Evolutionary conservation across 2,329 filamentous ascomycete species (phyloP), one percentile per base, ranked within the genome.

Genomic region (Blastomyces emzantsi): DNA sequence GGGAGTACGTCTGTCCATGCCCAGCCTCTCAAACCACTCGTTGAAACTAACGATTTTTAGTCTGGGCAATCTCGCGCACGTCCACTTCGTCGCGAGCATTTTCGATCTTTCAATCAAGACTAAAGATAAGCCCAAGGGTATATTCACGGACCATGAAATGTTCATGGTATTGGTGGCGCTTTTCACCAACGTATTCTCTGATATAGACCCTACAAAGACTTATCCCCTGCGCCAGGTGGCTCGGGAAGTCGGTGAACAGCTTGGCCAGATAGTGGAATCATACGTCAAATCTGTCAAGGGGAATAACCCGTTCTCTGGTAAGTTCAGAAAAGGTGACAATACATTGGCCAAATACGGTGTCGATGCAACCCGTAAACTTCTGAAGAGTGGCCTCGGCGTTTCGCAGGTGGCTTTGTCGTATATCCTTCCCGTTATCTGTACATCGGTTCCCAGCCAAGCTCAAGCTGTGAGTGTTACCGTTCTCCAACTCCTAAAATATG

Each of bases 381-480:
- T 86, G 30, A 87, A 88, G 69, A 78, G 79, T 13, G 88, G 88
- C 0, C 73, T 90, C 64, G 83, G 79, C 61, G 77, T 81, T 2
- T 80, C 85, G 30, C 87, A 92, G 60, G 85, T 92, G 65, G 85
- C 88, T 0, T 90, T 86, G 84, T 82, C 82, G 30, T 86, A 90
- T 71, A 82, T 92, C 49, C 70, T 92, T 59, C 89, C 89, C 0
- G 86, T 86, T 0, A 85, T 86, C 0, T 82, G 82, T 3, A 83
- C 86, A 1, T 83, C 88, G 73, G 85, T 90, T 8, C 86, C 89
- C 0, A 89, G 85, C 69, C 87, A 92, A 72, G 25, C 66, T 65
- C 28, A 67, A 62, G 66, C 64, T 47, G 65, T 66, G 63, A 54
- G 70, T 69, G 47, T 15, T 70, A 69, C 17, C 71, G 75, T n/a